A percentile compares a stretch with the other conserved stretches of the same genome.
phyloP scores from a whole-genome alignment of 2,329 filamentous ascomycete genomes.

The Trichoderma koningiopsis region DNA sequence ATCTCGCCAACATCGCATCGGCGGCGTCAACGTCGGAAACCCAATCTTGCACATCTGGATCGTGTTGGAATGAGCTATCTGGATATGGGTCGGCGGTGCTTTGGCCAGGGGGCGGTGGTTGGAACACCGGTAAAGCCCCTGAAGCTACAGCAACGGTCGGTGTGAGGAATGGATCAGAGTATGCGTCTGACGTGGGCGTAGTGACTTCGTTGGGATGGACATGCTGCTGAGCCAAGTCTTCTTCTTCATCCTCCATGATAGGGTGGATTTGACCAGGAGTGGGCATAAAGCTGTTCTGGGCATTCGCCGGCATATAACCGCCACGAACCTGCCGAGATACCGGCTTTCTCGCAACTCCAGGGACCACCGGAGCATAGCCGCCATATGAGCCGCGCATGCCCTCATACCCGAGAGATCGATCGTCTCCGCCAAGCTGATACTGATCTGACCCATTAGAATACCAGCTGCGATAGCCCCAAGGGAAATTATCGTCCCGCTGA shows the following conservation, averaged over 20 bases:
- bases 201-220: conserved; percentile 31
- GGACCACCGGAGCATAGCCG: conserved; percentile 25
- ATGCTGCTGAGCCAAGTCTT: conserved; percentile 43
- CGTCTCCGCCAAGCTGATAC: conserved; percentile 34
- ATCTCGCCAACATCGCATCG: conserved; percentile 53
- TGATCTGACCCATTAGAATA: conserved; percentile 50
- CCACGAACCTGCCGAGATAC: conserved; percentile 36
- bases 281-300: conserved; percentile 34
- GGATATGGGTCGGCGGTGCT: conserved; percentile 45
- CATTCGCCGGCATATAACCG: conserved; percentile 39
- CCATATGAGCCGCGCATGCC: conserved; percentile 38
- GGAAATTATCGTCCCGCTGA: conserved; percentile 41
- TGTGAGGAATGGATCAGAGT: conserved; percentile 55
- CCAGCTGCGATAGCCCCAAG: conserved; percentile 43
- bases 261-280: conserved; percentile 54
- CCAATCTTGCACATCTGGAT: conserved; percentile 61
- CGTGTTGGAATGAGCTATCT: conserved; percentile 41
- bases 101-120: conserved; percentile 38
- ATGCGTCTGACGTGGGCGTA: conserved; percentile 42
- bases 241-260: conserved; percentile 62
- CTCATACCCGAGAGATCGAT: conserved; percentile 53
- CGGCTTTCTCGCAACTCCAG: conserved; percentile 41
- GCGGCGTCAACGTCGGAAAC: conserved; percentile 58
- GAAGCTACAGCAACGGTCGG: conserved; percentile 38
- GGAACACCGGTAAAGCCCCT: conserved; percentile 29